Evolutionary conservation across 345 rosid genomes (phyloP).

Genomic region (Eucalyptus pumila): DNA sequence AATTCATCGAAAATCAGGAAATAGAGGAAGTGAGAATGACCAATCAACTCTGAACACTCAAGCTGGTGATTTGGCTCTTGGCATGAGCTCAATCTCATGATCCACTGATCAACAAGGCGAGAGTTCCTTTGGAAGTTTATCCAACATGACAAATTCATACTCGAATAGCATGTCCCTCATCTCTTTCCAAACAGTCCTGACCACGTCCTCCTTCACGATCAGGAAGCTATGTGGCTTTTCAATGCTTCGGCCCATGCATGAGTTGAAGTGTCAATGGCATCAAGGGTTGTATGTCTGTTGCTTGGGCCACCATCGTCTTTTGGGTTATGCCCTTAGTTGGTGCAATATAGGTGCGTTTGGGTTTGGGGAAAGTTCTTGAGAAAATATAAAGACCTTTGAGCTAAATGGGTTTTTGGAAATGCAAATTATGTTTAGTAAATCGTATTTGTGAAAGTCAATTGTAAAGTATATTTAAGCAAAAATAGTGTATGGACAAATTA

Average conservation of each 20-base stretch:
- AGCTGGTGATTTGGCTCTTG: neutral
- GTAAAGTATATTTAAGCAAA: too few species aligned
- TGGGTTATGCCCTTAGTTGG: neutral
- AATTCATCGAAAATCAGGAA: neutral
- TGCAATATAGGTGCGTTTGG: neutral
- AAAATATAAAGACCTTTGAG: too few species aligned
- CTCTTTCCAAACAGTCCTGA: neutral
- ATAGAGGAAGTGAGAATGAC: neutral
- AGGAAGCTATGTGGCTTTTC: neutral
- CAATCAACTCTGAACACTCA: neutral
- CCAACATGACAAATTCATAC: neutral
- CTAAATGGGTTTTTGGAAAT: too few species aligned
- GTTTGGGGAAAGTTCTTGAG: too few species aligned
- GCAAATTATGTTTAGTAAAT: too few species aligned
- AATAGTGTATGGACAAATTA: too few species aligned
- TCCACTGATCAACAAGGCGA: neutral
- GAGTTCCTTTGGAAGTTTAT: neutral
- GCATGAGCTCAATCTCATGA: neutral
- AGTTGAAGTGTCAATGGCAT: neutral
- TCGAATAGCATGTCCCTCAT: neutral
- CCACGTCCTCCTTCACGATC: neutral
- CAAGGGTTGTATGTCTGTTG: neutral
- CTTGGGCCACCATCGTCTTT: neutral
- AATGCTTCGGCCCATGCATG: neutral
- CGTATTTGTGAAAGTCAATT: too few species aligned